Evolutionary conservation across 139 green algal species (phyloP), one percentile per base, ranked within the genome.

Genomic region (Chlorella vulgaris): DNA sequence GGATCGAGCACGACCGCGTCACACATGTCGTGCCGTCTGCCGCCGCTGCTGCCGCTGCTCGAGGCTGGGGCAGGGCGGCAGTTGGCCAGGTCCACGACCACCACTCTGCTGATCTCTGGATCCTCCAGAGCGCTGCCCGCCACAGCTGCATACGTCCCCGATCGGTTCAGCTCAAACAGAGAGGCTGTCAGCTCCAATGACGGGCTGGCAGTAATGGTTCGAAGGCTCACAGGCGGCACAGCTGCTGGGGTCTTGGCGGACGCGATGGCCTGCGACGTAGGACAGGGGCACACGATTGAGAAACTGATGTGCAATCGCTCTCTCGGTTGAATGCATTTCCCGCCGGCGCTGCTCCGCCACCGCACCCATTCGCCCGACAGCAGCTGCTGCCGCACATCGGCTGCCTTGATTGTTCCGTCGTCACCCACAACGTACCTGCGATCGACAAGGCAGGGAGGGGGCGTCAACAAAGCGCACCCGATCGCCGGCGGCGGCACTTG

Each of bases 311-410:
- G n/a, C n/a, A n/a, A n/a, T n/a, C n/a, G n/a, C n/a, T n/a, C n/a
- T n/a, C n/a, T n/a, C n/a, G n/a, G n/a, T n/a, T n/a, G n/a, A n/a
- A n/a, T n/a, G n/a, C n/a, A n/a, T n/a, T n/a, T n/a, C n/a, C n/a
- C n/a, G n/a, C n/a, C n/a, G n/a, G n/a, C n/a, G n/a, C n/a, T n/a
- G n/a, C n/a, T n/a, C n/a, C n/a, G 55, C 33, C 10, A 53, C 73
- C 15, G 35, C 65, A 83, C 77, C n/a, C n/a, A n/a, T n/a, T n/a
- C n/a, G n/a, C 78, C 83, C 4, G 63, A 75, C 39, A 87, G 39
- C 42, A 88, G 71, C 73, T 88, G 68, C 53, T 88, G 70, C 35
- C 84, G 60, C 36, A 88, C 81, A 43, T 88, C 84, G 2, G 51
- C 58, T 1, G n/a, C 24, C 15, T 35, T 63, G 22, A 87, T 66